Conservation (phyloP, 805 yeast genomes). For the Blastobotrys terrestris region DNA sequence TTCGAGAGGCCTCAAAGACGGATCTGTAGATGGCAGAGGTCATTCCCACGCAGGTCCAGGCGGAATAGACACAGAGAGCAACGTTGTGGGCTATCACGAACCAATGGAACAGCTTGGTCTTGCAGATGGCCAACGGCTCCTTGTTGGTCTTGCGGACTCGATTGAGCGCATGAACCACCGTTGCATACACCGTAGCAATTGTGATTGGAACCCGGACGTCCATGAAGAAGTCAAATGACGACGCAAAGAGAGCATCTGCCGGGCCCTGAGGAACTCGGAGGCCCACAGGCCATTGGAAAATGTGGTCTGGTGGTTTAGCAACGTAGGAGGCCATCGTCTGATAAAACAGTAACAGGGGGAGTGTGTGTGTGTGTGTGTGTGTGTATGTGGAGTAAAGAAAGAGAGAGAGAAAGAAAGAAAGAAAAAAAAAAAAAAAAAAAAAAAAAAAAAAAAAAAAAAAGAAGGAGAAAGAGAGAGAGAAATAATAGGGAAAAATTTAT, state of each 20-base stretch:
- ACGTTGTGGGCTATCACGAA: slow-evolving; percentile 58
- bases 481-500: too few relatives aligned
- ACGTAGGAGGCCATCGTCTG: slow-evolving; percentile 4
- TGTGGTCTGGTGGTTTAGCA: slow-evolving; percentile 15
- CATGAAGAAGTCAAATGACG: slow-evolving; percentile 30
- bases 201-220: slow-evolving; percentile 48
- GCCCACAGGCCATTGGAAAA: slow-evolving; percentile 19
- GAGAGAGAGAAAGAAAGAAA: too few relatives aligned
- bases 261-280: slow-evolving; percentile 18
- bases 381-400: too few relatives aligned
- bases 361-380: too few relatives aligned
- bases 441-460: too few relatives aligned
- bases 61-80: slow-evolving; percentile 56
- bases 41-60: slow-evolving; percentile 70
- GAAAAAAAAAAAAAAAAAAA: too few relatives aligned
- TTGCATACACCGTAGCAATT: slow-evolving; percentile 53
- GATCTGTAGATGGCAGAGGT: slow-evolving; percentile 42
- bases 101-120: slow-evolving; percentile 40
- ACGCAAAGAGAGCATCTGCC: slow-evolving; percentile 12
- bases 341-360: too few relatives aligned
- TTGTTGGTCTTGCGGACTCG: slow-evolving; percentile 37
- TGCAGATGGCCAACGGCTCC: slow-evolving; percentile 49
- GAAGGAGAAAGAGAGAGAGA: background rate
- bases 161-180: slow-evolving; percentile 50
- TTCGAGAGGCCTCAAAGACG: slow-evolving; percentile 30